A percentile compares a stretch with the other conserved stretches of the same genome.
phyloP scores from a whole-genome alignment of 768 basidiomycete species.

The Strobilomyces echinocephalus region DNA sequence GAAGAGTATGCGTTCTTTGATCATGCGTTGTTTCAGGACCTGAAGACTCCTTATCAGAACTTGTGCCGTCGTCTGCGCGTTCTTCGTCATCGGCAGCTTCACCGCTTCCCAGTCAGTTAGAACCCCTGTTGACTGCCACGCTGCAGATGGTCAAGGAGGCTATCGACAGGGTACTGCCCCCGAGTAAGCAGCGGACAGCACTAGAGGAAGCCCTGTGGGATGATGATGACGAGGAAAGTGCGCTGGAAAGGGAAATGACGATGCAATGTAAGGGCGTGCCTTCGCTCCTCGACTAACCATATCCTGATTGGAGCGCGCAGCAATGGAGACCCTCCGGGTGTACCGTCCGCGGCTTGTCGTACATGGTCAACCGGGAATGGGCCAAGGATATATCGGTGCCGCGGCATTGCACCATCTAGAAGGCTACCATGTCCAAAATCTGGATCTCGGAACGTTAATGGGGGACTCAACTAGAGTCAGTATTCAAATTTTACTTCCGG shows the following conservation, averaged over 20 bases:
- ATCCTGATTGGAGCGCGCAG: conserved; percentile 36
- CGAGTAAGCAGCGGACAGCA: conserved; percentile 74
- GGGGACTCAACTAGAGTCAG: conserved; percentile 85
- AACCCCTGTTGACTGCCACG: conserved; percentile 64
- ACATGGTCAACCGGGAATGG: conserved; percentile 82
- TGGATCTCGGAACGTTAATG: conserved; percentile 86
- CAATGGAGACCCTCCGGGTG: conserved; percentile 86
- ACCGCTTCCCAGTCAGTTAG: conserved; percentile 80
- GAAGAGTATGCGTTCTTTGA: conserved; percentile 61
- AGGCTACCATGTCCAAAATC: conserved; percentile 90
- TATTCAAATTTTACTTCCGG: background rate
- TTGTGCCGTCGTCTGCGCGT: conserved; percentile 92
- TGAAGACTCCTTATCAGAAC: conserved; percentile 48
- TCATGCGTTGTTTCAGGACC: background rate
- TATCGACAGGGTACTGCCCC: conserved; percentile 72
- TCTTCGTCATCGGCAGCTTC: conserved; percentile 83
- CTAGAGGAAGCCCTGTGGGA: conserved; percentile 96
- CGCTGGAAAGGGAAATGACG: conserved; percentile 82
- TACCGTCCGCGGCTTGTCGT: conserved; percentile 86
- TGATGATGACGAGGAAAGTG: conserved; percentile 74
- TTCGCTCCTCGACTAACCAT: background rate
- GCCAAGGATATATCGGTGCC: conserved; percentile 84
- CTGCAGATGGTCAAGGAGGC: conserved; percentile 69
- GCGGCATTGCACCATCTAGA: conserved; percentile 92
- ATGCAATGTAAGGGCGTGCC: conserved; percentile 64